Evolutionary conservation across 495 filamentous ascomycete genomes (phyloP).

Genomic region (Chaetomium cochliodes): DNA sequence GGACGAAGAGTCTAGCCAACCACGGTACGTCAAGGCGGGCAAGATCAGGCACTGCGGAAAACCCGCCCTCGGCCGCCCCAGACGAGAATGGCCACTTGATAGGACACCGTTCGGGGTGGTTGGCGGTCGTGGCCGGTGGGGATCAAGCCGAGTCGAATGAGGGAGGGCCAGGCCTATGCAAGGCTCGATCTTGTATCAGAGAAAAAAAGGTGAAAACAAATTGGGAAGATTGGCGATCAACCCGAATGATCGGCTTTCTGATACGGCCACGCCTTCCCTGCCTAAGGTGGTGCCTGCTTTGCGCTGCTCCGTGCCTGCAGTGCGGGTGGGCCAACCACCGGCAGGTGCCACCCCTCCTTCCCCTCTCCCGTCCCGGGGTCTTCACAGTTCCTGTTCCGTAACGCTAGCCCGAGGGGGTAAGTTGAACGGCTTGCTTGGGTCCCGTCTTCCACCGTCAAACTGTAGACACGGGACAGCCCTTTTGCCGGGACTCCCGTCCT

Average conservation of each 20-base stretch:
- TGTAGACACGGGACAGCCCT: not conserved
- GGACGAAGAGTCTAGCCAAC: not conserved
- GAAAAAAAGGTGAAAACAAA: conserved; percentile 18
- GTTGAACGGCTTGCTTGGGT: not conserved
- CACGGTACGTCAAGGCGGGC: not conserved
- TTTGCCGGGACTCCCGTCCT: conserved; percentile 1
- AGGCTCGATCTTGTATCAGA: conserved; percentile 39
- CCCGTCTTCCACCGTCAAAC: not conserved
- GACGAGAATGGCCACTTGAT: not conserved
- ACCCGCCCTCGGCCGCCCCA: not conserved
- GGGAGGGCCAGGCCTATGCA: conserved; percentile 36
- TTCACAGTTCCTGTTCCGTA: not conserved
- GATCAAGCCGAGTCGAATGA: conserved; percentile 20
- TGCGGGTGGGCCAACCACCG: conserved; percentile 1
- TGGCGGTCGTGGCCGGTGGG: conserved; percentile 21
- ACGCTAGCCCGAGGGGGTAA: not conserved
- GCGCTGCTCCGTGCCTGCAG: not conserved
- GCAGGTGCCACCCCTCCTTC: conserved; percentile 6
- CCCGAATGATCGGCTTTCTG: conserved; percentile 32
- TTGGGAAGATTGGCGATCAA: conserved; percentile 33
- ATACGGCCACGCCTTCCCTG: conserved; percentile 25
- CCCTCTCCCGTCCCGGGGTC: not conserved
- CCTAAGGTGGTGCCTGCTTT: not conserved
- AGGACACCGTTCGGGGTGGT: conserved; percentile 20
- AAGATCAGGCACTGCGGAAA: conserved; percentile 10